phyloP scores from a whole-genome alignment of 768 basidiomycete species.

The Galerina sulciceps region DNA sequence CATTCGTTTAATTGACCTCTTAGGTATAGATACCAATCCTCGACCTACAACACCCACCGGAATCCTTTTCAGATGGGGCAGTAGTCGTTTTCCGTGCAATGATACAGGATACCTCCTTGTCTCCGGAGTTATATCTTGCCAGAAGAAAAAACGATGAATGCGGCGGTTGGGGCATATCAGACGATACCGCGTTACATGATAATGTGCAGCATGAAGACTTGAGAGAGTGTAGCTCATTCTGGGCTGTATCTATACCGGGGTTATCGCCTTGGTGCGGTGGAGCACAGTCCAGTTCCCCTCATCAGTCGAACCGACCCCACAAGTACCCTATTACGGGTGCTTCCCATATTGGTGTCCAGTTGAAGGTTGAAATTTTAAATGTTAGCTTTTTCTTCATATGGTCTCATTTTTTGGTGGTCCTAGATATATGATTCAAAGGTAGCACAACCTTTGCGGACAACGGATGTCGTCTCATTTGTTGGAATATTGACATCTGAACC shows the following conservation, averaged over 20 bases:
- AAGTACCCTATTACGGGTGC: slow-evolving; percentile 65
- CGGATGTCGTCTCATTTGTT: slow-evolving; percentile 70
- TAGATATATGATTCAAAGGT: slow-evolving; percentile 63
- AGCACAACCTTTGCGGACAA: slow-evolving; percentile 54
- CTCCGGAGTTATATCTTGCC: slow-evolving; percentile 75
- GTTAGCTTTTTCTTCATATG: not conserved
- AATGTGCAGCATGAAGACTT: slow-evolving; percentile 53
- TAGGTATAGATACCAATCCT: slow-evolving; percentile 60
- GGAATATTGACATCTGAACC: slow-evolving; percentile 72
- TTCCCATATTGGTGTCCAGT: slow-evolving; percentile 69
- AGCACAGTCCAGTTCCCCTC: slow-evolving; percentile 15
- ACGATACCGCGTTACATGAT: slow-evolving; percentile 28
- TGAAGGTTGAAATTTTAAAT: slow-evolving; percentile 53
- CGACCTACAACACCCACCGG: slow-evolving; percentile 49
- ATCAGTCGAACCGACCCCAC: slow-evolving; percentile 41
- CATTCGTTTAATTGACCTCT: not conserved
- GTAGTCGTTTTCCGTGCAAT: slow-evolving; percentile 78
- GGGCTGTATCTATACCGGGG: slow-evolving; percentile 79
- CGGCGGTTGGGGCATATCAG: slow-evolving; percentile 79
- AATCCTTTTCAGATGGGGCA: slow-evolving; percentile 50
- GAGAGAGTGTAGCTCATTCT: slow-evolving; percentile 65
- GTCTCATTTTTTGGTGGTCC: not conserved
- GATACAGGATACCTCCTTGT: slow-evolving; percentile 81
- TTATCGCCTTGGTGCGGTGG: slow-evolving; percentile 60
- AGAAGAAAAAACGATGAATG: slow-evolving; percentile 42